A percentile compares a stretch with the other conserved stretches of the same genome.
phyloP scores from a whole-genome alignment of 768 basidiomycete species.

The Auriscalpium microsporum region DNA sequence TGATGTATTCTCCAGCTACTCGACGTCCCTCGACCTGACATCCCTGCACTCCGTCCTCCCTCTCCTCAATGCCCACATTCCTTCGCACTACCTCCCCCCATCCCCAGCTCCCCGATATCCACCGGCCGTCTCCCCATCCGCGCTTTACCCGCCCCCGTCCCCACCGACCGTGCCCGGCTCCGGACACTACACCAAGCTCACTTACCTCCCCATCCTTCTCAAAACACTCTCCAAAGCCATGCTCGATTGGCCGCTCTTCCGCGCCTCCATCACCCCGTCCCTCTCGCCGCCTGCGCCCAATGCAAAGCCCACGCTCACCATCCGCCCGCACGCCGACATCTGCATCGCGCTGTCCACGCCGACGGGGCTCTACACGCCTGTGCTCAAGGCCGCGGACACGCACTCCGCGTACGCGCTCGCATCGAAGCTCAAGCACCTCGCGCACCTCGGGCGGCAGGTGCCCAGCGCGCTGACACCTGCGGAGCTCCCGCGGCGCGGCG shows the following conservation, averaged over 20 bases:
- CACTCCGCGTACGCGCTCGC: conserved; percentile 54
- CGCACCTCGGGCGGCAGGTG: conserved; percentile 55
- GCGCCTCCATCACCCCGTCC: conserved; percentile 56
- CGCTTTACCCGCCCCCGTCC: conserved; percentile 31
- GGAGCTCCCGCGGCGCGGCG: conserved; percentile 70
- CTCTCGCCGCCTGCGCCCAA: conserved; percentile 6
- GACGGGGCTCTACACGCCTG: conserved; percentile 78
- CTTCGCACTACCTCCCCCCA: conserved; percentile 39
- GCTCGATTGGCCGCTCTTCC: conserved; percentile 79
- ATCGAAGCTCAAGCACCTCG: conserved; percentile 50
- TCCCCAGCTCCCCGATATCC: conserved; percentile 30
- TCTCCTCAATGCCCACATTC: conserved; percentile 60
- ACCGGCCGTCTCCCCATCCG: conserved; percentile 29
- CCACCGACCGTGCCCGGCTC: conserved; percentile 38
- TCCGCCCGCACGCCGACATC: conserved; percentile 73
- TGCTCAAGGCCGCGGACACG: conserved; percentile 46
- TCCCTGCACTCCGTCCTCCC: conserved; percentile 56
- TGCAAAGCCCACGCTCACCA: conserved; percentile 55
- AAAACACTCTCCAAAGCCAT: conserved; percentile 77
- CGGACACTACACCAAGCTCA: conserved; percentile 56
- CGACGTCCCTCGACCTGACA: conserved; percentile 70
- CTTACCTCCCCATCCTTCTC: conserved; percentile 76
- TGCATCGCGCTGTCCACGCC: conserved; percentile 70
- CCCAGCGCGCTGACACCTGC: conserved; percentile 55
- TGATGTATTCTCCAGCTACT: conserved; percentile 42